Percentiles rank a stretch among this genome's conserved stretches.
Evolutionary conservation across 2,329 filamentous ascomycete species (phyloP).

Genomic region (Fusarium denticulatum): DNA sequence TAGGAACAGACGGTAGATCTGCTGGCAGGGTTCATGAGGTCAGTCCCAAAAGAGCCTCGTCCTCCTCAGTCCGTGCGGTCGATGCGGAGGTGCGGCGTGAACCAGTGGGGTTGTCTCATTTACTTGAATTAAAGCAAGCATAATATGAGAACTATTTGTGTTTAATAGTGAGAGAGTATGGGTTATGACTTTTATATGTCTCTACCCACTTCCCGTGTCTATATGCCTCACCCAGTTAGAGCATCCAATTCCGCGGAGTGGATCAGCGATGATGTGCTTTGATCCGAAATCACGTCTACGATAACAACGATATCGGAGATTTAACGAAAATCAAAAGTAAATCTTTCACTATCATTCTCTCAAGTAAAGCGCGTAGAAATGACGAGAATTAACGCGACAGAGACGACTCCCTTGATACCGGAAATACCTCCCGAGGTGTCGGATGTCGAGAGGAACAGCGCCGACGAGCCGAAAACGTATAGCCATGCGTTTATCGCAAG

Average conservation of each 20-base stretch:
- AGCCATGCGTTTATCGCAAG: background rate
- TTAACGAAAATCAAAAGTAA: background rate
- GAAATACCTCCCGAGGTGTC: background rate
- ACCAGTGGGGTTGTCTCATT: background rate
- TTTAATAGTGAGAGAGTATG: fast-evolving
- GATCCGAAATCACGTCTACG: background rate
- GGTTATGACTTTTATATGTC: background rate
- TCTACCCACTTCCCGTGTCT: background rate
- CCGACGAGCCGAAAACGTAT: background rate
- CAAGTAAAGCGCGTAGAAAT: fast-evolving
- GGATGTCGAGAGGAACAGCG: background rate
- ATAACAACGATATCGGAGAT: background rate
- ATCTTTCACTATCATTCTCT: background rate
- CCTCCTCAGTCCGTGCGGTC: background rate
- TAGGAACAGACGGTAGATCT: background rate
- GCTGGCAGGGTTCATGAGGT: background rate
- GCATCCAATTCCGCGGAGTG: background rate
- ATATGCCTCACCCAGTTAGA: background rate
- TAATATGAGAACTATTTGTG: background rate
- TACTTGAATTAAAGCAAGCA: background rate
- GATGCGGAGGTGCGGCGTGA: background rate
- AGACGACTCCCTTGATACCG: background rate
- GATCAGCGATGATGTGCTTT: background rate
- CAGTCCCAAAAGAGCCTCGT: background rate
- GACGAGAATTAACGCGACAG: background rate